Evolutionary conservation across 257 asterid species (phyloP).

Genomic region (Coffea eugenioides): DNA sequence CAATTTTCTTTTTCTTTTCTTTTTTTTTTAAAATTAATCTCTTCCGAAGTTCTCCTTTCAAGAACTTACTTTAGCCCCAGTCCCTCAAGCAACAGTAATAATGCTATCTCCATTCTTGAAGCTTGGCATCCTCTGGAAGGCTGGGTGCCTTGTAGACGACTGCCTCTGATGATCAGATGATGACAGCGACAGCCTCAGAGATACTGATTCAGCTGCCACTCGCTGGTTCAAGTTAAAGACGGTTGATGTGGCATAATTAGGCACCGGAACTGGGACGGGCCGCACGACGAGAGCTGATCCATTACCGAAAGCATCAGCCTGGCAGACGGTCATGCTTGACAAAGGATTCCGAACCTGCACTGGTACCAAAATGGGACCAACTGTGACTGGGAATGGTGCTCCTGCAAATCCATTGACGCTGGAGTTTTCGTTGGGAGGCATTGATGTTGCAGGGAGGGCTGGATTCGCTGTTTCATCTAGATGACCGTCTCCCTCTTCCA

Average conservation of each 20-base stretch:
- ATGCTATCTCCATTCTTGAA: conserved; percentile 83
- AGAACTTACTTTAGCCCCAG: background rate
- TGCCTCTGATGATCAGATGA: conserved; percentile 41
- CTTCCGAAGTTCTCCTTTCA: conserved; percentile 16
- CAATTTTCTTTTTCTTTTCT: conserved; percentile 15
- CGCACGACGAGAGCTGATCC: conserved; percentile 33
- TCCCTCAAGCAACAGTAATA: conserved; percentile 80
- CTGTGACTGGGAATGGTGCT: conserved; percentile 41
- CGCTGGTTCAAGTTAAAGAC: conserved; percentile 42
- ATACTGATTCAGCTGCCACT: conserved; percentile 24
- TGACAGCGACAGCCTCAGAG: conserved; percentile 32
- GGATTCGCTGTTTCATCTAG: conserved; percentile 35
- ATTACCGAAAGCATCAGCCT: conserved; percentile 20
- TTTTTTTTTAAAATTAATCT: background rate
- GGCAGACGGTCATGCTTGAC: conserved; percentile 1
- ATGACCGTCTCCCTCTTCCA: conserved; percentile 39
- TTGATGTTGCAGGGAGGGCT: conserved; percentile 21
- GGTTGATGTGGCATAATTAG: conserved; percentile 34
- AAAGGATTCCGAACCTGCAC: conserved; percentile 46
- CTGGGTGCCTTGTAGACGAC: conserved; percentile 42
- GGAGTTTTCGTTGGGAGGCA: conserved; percentile 21
- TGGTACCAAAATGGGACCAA: conserved; percentile 43
- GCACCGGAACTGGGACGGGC: conserved; percentile 32
- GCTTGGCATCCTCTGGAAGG: conserved; percentile 58
- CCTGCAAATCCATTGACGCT: conserved; percentile 40